Base-by-base conservation (phyloP, 768 basidiomycete species). In the Boletellus emodensis region DNA sequence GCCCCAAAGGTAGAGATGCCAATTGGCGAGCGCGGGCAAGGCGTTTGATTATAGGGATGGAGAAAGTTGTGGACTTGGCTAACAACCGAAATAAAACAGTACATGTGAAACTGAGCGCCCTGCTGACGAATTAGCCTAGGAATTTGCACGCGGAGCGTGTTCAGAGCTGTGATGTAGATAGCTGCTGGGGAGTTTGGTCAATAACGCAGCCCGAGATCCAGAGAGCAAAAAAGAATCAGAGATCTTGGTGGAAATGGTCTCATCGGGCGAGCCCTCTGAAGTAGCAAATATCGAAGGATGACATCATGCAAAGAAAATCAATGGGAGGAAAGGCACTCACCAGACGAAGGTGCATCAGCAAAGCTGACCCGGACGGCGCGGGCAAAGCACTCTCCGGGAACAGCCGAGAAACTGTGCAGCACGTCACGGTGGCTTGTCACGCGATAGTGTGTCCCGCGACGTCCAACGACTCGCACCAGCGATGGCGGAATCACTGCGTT, bases 401-500 rank as follows among this genome's bases (percentile, higher is more conserved):
- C 20, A 47, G 52, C 66, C 77, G 75, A 67, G 60, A 49, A 76
- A 76, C 82, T 85, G 66, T 84, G 74, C 66, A 85, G 82, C 41
- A 41, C 52, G 76, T 82, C 75, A 83, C 81, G 61, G 82, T 84
- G 82, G 82, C 83, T 83, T 66, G 62, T 64, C 64, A 67, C 65
- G 58, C 53, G 55, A 61, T 69, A 65, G 48, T 32, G 62, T 51
- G 53, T 56, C 58, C 62, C 51, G 48, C 60, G 55, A 60, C 55
- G 53, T 51, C 53, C 54, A 55, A 55, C 49, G 49, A 66, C 59
- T 37, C 41, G 35, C 26, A 63, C 46, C 55, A 65, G 67, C 58
- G 60, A 93, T 91, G 90, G 68, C 84, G 63, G 91, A 93, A 75
- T 84, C 83, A 67, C 76, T 95, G 70, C 86, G 87, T 69, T 94